phyloP scores from a whole-genome alignment of 2,329 filamentous ascomycete genomes.

The Onygenales sp. region DNA sequence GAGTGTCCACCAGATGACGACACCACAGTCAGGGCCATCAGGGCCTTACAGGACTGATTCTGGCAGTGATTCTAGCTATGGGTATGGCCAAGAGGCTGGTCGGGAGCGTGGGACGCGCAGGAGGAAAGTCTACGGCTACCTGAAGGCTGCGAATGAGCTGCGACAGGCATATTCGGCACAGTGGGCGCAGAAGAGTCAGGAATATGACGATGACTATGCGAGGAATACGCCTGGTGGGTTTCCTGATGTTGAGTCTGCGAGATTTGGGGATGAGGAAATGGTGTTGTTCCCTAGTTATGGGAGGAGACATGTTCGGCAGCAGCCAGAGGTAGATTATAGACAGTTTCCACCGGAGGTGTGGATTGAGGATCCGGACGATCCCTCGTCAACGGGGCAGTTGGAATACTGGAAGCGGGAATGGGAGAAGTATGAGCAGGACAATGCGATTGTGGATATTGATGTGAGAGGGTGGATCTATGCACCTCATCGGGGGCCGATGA shows the following conservation, averaged over 20 bases:
- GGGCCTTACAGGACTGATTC: not conserved
- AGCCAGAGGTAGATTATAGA: constrained; percentile 16
- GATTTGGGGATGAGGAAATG: constrained; percentile 80
- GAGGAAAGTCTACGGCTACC: constrained; percentile 64
- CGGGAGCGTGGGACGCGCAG: constrained; percentile 61
- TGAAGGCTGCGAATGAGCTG: constrained; percentile 63
- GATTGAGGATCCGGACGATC: constrained; percentile 29
- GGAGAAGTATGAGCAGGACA: constrained; percentile 70
- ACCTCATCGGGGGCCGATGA: constrained; percentile 76
- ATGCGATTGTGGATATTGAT: constrained; percentile 85
- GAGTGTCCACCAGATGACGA: not conserved
- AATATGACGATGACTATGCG: constrained; percentile 36
- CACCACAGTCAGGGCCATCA: not conserved
- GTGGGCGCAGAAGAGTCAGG: constrained; percentile 40
- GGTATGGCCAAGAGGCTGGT: constrained; percentile 18
- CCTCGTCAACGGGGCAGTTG: constrained; percentile 46
- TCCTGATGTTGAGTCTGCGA: constrained; percentile 71
- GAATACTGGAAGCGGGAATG: constrained; percentile 72
- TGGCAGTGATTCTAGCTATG: not conserved
- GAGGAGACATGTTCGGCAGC: constrained; percentile 54
- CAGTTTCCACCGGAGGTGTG: constrained; percentile 29
- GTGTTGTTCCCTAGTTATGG: constrained; percentile 92
- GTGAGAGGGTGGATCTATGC: constrained; percentile 92
- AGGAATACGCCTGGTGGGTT: constrained; percentile 64
- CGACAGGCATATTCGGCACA: constrained; percentile 56